Evolutionary conservation across 306 rosid species (phyloP).

Genomic region (Lathyrus tuberosus): DNA sequence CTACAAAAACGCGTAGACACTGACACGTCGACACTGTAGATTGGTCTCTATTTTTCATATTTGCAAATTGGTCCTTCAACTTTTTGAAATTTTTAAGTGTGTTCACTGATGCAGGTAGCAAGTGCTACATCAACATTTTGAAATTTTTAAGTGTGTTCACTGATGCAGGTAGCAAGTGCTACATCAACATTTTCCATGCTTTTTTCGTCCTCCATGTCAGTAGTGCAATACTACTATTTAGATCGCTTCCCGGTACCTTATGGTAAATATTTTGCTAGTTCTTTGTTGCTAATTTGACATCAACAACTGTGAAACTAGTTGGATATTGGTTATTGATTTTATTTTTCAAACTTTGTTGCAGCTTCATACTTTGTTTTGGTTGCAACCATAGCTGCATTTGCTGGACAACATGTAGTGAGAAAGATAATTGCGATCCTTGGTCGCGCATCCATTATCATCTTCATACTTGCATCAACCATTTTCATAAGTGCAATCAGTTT

Average conservation of each 20-base stretch:
- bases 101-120: constrained; percentile 56
- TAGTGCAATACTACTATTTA: constrained; percentile 68
- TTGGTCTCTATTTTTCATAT: not conserved
- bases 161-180: constrained; percentile 75
- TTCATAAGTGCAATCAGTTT: constrained; percentile 76
- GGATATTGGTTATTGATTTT: not conserved
- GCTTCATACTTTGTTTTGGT: constrained; percentile 67
- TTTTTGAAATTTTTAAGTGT: not conserved
- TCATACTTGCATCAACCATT: constrained; percentile 71
- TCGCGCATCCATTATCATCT: constrained; percentile 73
- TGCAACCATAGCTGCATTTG: constrained; percentile 74
- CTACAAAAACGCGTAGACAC: too few species aligned
- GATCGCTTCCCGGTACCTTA: constrained; percentile 79
- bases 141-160: not conserved
- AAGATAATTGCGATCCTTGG: constrained; percentile 64
- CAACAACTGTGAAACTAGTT: constrained; percentile 6
- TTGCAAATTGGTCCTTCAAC: not conserved
- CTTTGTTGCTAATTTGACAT: not conserved
- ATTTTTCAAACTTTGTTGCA: constrained; percentile 39
- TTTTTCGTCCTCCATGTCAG: constrained; percentile 83
- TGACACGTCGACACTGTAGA: too few species aligned
- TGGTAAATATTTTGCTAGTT: constrained; percentile 44
- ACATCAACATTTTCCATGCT: constrained; percentile 78
- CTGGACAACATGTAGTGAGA: constrained; percentile 78
- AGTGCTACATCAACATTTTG: constrained; percentile 82